Base-by-base conservation (phyloP, 179 eudicot genomes). In the Camellia oleifera region DNA sequence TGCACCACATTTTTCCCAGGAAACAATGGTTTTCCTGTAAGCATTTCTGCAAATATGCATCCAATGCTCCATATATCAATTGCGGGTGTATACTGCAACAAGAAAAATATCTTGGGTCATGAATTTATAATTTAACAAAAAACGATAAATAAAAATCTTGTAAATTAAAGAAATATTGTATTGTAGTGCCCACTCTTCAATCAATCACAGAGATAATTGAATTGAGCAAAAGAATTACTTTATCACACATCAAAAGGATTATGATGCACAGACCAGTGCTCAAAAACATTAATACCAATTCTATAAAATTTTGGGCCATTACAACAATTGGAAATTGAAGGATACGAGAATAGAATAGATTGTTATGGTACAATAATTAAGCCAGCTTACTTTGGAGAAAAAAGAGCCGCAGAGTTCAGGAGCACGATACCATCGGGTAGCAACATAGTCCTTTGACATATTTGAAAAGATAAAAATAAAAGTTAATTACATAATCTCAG, bases 401-500 rank as follows among this genome's bases (percentile, higher is more conserved):
- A 94, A 94, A 45, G 97, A 94, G 61, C 98, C 97, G 77, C 98
- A 94, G 7, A 92, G 92, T 86, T 94, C 97, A 72, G 98, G 97
- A 82, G 98, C 98, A 50, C 98, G 92, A 81, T 94, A 94, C 98
- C 98, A 94, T 78, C 97, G 88, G 64, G 98, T 94, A 79, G 98
- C 98, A 77, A 92, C 97, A 84, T 94, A 94, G 81, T 94, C 98
- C 97, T 94, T 78, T 82, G 79, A 69, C 61, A 78, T 3, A 64
- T n/a, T 62, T 58, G 4, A 61, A 53, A 58, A 54, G 26, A 72
- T 52, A 56, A 56, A 68, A 63, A 50, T 1, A 64, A 48, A 54
- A 11, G 40, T 50, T 11, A 23, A 56, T 18, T 69, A 72, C 26
- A 15, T 44, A 50, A 42, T 48, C 7, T 9, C 42, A 45, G 17